phyloP scores from a whole-genome alignment of 495 filamentous ascomycete species.

The Penicillium daleae region DNA sequence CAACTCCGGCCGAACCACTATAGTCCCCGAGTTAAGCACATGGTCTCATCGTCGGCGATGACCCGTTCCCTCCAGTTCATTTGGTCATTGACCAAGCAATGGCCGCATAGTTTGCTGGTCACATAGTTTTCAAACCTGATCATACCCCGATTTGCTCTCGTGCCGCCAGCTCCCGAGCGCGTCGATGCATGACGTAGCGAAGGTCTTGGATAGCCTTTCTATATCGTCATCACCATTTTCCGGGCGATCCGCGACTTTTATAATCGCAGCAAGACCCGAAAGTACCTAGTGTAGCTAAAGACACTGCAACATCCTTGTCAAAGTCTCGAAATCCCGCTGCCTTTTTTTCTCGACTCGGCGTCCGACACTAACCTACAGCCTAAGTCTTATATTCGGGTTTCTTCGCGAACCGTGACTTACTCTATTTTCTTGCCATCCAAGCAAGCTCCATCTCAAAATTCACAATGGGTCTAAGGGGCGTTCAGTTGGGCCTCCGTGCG shows the following conservation, averaged over 20 bases:
- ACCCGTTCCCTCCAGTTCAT: slow-evolving; percentile 5
- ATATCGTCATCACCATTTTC: slow-evolving; percentile 41
- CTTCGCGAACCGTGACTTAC: slow-evolving; percentile 2
- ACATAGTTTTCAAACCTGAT: slow-evolving; percentile 10
- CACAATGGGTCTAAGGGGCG: slow-evolving; percentile 36
- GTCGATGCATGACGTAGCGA: slow-evolving; percentile 45
- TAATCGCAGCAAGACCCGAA: slow-evolving; percentile 19
- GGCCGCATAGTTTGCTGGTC: slow-evolving; percentile 9
- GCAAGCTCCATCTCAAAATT: slow-evolving; percentile 14
- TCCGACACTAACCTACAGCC: background rate
- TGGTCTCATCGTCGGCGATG: background rate
- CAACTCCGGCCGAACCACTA: too few species aligned
- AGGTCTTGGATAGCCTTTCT: slow-evolving; percentile 15
- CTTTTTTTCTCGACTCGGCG: background rate
- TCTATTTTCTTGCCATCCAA: background rate
- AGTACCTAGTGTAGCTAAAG: background rate
- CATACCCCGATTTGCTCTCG: slow-evolving; percentile 5
- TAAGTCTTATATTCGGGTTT: background rate
- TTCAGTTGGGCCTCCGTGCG: slow-evolving; percentile 41
- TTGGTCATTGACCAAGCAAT: slow-evolving; percentile 25
- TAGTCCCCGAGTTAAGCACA: background rate
- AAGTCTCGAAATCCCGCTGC: background rate
- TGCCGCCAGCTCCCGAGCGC: slow-evolving; percentile 28
- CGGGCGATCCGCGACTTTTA: slow-evolving; percentile 41
- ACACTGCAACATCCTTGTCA: slow-evolving; percentile 17